Evolutionary conservation across 2,329 filamentous ascomycete species (phyloP), one percentile per base, ranked within the genome.

Genomic region (Penicillium sp.): DNA sequence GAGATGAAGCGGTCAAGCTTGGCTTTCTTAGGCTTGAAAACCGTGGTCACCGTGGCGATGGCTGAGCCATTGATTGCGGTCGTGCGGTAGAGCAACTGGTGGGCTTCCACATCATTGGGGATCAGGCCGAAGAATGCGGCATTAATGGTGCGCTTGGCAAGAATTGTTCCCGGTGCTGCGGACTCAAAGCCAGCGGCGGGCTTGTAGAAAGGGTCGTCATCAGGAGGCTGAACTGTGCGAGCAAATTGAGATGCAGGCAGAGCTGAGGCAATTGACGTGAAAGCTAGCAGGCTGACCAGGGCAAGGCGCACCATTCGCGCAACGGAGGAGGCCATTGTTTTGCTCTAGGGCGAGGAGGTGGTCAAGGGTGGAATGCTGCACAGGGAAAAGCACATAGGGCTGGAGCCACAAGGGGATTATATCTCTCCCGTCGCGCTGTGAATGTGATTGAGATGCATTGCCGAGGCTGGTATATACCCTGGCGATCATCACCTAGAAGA

Each of bases 41-140:
- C 56, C 0, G 73, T 75, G 3, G 72, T 67, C 1, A 73, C 68
- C 0, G 72, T 67, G 8, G 65, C 63, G 7, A 72, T 70, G 3
- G 73, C 66, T 0, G 69, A 63, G 14, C 65, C 65, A 19, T 64
- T 57, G 43, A 63, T 64, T 46, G 73, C 65, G 1, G 67, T 74
- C 2, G 73, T 74, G 12, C 69, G 65, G 49, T 75, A 75, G 1
- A 75, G 63, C 33, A 76, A 59, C 51, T 75, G 68, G 39, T 68
- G 64, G 6, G 57, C 59, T 10, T 59, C 51, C 5, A 65, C 54
- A 1, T 56, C 60, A 30, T 61, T 46, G 4, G 56, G 57, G 14
- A 64, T 49, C 3, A 61, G 16, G 10, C 61, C 61, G 8, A 63
- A 43, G 39, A 63, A 59, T 13, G 55, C 49, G 12, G 55, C 54